phyloP scores from a whole-genome alignment of 2,329 filamentous ascomycete species.

The Thelonectria olida region DNA sequence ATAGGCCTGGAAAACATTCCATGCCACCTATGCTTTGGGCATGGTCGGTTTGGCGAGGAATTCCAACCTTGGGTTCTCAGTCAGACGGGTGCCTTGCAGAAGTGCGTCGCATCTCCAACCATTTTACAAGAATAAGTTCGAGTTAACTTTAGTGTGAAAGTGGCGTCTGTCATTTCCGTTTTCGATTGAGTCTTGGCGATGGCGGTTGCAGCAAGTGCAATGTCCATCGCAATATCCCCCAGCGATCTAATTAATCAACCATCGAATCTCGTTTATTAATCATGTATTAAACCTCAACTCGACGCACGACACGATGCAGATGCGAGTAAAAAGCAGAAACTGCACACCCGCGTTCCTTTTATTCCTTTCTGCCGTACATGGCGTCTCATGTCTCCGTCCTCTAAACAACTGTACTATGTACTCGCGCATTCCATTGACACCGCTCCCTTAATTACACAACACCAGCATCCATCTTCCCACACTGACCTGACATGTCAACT shows the following conservation, averaged over 20 bases:
- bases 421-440: constrained; percentile 13
- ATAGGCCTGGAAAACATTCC: background rate
- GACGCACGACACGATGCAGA: background rate
- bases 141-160: background rate
- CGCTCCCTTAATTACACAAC: constrained; percentile 14
- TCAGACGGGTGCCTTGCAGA: constrained; percentile 7
- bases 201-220: background rate
- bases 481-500: background rate
- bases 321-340: background rate
- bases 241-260: too few species aligned
- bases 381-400: constrained; percentile 11
- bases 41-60: background rate
- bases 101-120: background rate
- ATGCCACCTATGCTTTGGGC: too few species aligned
- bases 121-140: background rate
- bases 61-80: background rate
- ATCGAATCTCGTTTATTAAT: background rate
- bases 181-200: background rate
- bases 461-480: background rate
- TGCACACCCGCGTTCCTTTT: too few species aligned
- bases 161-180: background rate
- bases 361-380: constrained; percentile 1
- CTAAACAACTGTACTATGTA: background rate
- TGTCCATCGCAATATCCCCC: background rate
- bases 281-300: background rate